Conservation (phyloP, 148 eudicot genomes). For the Cornus suecica region DNA sequence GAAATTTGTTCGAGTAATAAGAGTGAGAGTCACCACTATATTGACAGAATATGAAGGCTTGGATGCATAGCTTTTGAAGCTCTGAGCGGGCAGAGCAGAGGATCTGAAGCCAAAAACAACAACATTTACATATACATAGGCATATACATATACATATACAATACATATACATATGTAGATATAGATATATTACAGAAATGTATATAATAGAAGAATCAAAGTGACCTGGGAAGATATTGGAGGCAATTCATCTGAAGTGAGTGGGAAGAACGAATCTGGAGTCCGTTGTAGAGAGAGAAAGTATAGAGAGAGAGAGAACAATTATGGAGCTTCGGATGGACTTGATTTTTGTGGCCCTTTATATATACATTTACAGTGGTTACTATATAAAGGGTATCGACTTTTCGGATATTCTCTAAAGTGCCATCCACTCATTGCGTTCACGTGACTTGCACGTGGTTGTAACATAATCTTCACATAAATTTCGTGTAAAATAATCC, state of each 20-base stretch:
- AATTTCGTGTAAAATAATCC: too few species aligned
- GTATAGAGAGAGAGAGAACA: background rate
- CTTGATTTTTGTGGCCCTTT: background rate
- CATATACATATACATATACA: background rate
- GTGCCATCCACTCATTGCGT: constrained; percentile 1
- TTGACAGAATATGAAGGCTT: constrained; percentile 28
- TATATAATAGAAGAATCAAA: background rate
- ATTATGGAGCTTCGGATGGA: background rate
- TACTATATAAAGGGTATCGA: background rate
- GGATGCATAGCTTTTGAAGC: constrained; percentile 26
- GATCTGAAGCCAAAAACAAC: constrained; percentile 31
- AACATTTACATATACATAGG: background rate
- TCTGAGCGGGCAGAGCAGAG: constrained; percentile 29
- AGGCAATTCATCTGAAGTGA: constrained; percentile 56
- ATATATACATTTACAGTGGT: background rate
- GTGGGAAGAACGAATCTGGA: background rate
- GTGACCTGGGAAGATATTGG: constrained; percentile 50
- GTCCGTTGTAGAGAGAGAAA: background rate
- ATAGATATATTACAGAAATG: background rate
- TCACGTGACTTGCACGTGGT: too few species aligned
- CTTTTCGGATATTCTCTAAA: constrained; percentile 9
- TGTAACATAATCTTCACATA: too few species aligned
- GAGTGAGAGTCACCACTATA: constrained; percentile 29
- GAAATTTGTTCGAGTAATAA: background rate
- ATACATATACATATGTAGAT: background rate